Percentiles rank a stretch among this genome's conserved stretches.
These are phyloP conservation scores for Lophium mytilinum DNA, from an alignment of 495 filamentous ascomycete genomes.

Conservation along the genomic window DNA sequence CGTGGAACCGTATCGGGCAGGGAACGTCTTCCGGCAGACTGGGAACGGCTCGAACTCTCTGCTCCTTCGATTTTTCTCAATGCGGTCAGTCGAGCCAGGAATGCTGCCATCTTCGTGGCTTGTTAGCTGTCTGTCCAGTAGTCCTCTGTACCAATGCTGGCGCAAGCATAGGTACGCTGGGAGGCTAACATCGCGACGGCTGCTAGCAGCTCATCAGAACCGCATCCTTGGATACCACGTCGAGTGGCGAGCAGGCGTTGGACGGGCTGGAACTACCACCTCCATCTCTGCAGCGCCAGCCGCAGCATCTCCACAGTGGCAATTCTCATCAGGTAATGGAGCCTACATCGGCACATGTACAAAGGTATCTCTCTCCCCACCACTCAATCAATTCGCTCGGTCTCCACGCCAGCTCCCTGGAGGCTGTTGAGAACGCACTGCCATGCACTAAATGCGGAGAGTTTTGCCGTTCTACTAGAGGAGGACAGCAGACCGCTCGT, in stretches of 20 bases:
- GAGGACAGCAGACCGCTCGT: neutral
- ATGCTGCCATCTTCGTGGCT: neutral
- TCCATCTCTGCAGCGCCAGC: too few species aligned
- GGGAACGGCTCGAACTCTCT: slow-evolving; percentile 2
- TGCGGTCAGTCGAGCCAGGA: neutral
- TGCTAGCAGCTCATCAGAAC: neutral
- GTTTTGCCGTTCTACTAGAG: neutral
- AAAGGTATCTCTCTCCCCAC: neutral
- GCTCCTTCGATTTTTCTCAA: neutral
- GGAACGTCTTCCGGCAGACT: neutral
- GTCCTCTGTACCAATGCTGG: neutral
- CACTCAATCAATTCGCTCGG: neutral
- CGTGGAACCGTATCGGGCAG: neutral
- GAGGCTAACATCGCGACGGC: neutral
- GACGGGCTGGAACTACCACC: too few species aligned
- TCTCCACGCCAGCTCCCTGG: too few species aligned
- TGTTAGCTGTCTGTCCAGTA: neutral
- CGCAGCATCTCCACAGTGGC: too few species aligned
- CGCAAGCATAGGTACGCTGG: neutral
- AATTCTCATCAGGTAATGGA: too few species aligned
- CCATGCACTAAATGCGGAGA: too few species aligned
- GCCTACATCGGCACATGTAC: neutral
- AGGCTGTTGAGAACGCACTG: too few species aligned
- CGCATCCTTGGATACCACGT: too few species aligned
- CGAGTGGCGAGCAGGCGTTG: too few species aligned